Conservation (phyloP, 2,329 filamentous ascomycete species). For the Aspergillus tamarii region DNA sequence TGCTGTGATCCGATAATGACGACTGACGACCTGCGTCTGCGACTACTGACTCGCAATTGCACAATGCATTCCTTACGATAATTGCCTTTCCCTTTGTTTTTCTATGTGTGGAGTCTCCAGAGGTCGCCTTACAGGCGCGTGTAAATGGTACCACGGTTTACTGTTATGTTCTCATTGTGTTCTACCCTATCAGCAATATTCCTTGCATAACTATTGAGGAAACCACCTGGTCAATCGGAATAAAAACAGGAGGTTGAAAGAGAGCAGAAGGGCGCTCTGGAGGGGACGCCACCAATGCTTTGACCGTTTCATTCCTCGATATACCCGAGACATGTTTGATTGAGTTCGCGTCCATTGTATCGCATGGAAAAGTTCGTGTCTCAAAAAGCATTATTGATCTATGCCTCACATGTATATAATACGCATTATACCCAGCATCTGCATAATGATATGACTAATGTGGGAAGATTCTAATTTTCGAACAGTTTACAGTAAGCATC, state of each 20-base stretch:
- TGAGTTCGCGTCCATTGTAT: conserved; percentile 16
- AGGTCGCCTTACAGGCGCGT: conserved; percentile 13
- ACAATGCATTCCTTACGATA: conserved; percentile 35
- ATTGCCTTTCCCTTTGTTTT: conserved; percentile 20
- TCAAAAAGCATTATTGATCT: conserved; percentile 19
- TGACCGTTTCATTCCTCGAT: conserved; percentile 4
- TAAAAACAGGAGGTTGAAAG: conserved; percentile 6
- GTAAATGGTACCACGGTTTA: conserved; percentile 18
- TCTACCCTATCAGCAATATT: conserved; percentile 9
- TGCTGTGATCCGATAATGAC: conserved; percentile 28
- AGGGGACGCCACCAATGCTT: neutral
- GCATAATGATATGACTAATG: conserved; percentile 15
- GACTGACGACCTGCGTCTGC: conserved; percentile 31
- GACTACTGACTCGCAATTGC: conserved; percentile 39
- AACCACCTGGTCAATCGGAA: conserved; percentile 5
- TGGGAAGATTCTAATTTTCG: neutral
- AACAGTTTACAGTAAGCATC: neutral
- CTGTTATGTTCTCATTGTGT: conserved; percentile 11
- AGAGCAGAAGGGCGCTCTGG: neutral
- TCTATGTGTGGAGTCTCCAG: conserved; percentile 18
- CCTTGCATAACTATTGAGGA: conserved; percentile 16
- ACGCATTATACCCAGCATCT: conserved; percentile 15
- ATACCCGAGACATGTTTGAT: conserved; percentile 13
- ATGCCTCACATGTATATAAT: conserved; percentile 24
- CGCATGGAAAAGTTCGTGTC: conserved; percentile 16